These are phyloP conservation scores for Spirogloea muscicola DNA, from an alignment of 139 green algal species.

Conservation along the genomic window DNA sequence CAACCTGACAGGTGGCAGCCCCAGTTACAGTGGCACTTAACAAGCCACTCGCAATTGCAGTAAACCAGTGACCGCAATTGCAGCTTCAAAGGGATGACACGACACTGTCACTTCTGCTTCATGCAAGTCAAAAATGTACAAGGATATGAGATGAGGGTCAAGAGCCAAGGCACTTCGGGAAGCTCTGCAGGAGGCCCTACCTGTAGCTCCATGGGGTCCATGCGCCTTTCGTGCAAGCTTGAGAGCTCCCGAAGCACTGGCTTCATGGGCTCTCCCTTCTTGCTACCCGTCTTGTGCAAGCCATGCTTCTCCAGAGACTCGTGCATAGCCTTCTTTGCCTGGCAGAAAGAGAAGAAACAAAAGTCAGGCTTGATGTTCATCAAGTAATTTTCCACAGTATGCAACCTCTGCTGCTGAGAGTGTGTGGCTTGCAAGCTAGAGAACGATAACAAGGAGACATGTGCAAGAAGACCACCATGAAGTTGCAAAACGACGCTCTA, in stretches of 20 bases:
- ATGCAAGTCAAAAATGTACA: not conserved
- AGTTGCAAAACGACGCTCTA: no score
- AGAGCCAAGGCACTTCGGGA: no score
- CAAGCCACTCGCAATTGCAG: not conserved
- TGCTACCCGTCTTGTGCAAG: slow-evolving; percentile 57
- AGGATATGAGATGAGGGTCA: not conserved
- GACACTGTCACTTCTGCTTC: not conserved
- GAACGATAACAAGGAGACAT: no score
- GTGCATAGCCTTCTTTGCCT: slow-evolving; percentile 59
- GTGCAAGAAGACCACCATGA: no score
- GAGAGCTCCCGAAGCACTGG: slow-evolving; percentile 16
- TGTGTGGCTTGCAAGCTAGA: no score
- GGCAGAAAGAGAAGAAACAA: slow-evolving; percentile 3
- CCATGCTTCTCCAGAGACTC: slow-evolving; percentile 74
- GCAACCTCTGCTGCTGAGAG: no score
- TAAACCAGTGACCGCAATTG: not conserved
- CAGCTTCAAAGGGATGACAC: not conserved
- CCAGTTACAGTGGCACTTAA: not conserved
- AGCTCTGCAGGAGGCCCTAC: no score
- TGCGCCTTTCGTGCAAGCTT: slow-evolving; percentile 47
- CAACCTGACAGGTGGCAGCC: no score
- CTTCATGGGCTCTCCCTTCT: not conserved
- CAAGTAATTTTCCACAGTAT: no score
- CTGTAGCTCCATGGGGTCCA: slow-evolving; percentile 63
- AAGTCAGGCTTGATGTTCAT: no score